Evolutionary conservation across 1,139 yeast genomes (phyloP).

Genomic region (Saccharomyces uvarum): DNA sequence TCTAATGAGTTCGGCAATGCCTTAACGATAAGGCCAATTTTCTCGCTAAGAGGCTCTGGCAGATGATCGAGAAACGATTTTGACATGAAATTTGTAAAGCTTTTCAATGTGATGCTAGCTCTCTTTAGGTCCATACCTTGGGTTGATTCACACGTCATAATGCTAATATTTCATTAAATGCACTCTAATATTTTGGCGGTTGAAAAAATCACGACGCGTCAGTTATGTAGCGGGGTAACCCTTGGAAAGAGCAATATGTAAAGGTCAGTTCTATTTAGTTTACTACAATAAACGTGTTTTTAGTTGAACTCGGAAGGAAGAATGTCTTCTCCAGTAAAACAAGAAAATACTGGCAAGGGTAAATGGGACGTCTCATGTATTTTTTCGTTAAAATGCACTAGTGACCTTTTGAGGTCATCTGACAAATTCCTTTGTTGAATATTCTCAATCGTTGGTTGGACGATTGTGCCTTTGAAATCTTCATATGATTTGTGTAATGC

Average conservation of each 20-base stretch:
- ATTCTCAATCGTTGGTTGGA: conserved; percentile 79
- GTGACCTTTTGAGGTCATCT: conserved; percentile 71
- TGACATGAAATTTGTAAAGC: conserved; percentile 6
- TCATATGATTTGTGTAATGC: conserved; percentile 72
- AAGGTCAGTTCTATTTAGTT: not conserved
- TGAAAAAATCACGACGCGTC: not conserved
- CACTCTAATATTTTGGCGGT: not conserved
- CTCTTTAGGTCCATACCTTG: not conserved
- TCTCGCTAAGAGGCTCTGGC: conserved; percentile 19
- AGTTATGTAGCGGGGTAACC: not conserved
- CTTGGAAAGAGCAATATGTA: not conserved
- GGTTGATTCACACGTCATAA: not conserved
- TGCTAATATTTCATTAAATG: not conserved
- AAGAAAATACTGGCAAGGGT: conserved; percentile 55
- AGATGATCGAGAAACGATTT: conserved; percentile 13
- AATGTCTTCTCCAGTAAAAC: conserved; percentile 29
- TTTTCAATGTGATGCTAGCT: not conserved
- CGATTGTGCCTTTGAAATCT: conserved; percentile 77
- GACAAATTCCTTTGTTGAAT: conserved; percentile 71
- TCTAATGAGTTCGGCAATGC: conserved; percentile 18
- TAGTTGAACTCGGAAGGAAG: not conserved
- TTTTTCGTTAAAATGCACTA: conserved; percentile 87
- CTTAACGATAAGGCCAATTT: conserved; percentile 22
- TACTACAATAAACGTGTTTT: not conserved
- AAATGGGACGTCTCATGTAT: conserved; percentile 78